Base-by-base conservation (phyloP, 768 basidiomycete species). In the Termitomyces sp. region DNA sequence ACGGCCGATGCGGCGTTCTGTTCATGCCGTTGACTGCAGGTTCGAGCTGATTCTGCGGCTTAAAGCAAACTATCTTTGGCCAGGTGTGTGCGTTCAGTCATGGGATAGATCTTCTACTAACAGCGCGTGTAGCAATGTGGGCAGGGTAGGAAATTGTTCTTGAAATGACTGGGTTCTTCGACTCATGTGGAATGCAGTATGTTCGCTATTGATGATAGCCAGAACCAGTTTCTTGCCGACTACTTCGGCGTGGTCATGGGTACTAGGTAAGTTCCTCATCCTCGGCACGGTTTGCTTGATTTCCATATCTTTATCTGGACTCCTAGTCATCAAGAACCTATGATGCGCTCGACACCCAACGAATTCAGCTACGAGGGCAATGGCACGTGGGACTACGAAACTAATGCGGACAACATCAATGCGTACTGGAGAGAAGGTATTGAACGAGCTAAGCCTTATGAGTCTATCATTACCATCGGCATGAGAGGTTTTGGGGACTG, bases 51-150 rank as follows among this genome's bases (percentile, higher is more conserved):
- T 90, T 47, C 74, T 89, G 50, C 76, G 87, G n/a, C 64, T 88
- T 54, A 87, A 84, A 65, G 85, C 74, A 29, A 90, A 90, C 69
- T 83, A 85, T 64, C 70, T 89, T 9, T 88, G 87, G 87, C 87
- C 87, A 56, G 81, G 80, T 80, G 60, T 26, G 73, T 70, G 16
- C 3, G 36, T 26, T 31, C 1, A 29, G 26, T 20, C 34, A 31
- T 7, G 56, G 31, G 16, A 46, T 4, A 29, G 34, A 42, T 13
- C 18, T 37, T 22, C 49, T 51, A 7, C 37, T 59, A 9, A 59
- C 20, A 18, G 3, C 4, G 37, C 18, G 7, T 34, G 29, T 59
- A 75, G 76, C 76, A 5, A 74, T 76, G 46, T 79, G 78, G 77
- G 67, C 67, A 51, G 74, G 75, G 75, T 72, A 60, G 44, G 67